A percentile compares a stretch with the other conserved stretches of the same genome.
Conservation (phyloP, 2,329 filamentous ascomycete genomes). For the Colletotrichum sp. region DNA sequence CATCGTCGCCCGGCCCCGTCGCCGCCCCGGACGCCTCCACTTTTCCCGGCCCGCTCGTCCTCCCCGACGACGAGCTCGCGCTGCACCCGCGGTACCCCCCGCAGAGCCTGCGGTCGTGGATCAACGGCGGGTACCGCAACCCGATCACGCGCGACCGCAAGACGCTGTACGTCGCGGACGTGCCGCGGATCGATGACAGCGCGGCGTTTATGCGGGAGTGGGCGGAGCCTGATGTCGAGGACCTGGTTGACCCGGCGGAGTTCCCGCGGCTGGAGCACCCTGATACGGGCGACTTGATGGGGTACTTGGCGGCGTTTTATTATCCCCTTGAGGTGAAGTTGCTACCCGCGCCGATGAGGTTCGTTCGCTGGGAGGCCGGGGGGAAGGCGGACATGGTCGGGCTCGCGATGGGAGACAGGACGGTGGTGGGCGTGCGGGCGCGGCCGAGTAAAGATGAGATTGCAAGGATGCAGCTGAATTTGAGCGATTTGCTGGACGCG, state of each 20-base stretch:
- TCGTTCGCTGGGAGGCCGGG: constrained; percentile 51
- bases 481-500: constrained; percentile 66
- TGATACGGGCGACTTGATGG: constrained; percentile 30
- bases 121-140: constrained; percentile 50
- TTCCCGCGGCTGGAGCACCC: constrained; percentile 27
- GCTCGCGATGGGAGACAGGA: constrained; percentile 40
- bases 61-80: constrained; percentile 65
- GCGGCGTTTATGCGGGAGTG: constrained; percentile 44
- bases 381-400: constrained; percentile 40
- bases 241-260: neutral
- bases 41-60: constrained; percentile 64
- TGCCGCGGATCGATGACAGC: constrained; percentile 46
- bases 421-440: constrained; percentile 56
- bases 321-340: constrained; percentile 55
- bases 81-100: constrained; percentile 54
- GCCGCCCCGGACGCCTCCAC: constrained; percentile 27
- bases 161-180: constrained; percentile 58
- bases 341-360: constrained; percentile 44
- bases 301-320: constrained; percentile 54
- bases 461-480: constrained; percentile 59
- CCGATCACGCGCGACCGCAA: constrained; percentile 47
- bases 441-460: constrained; percentile 51
- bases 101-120: constrained; percentile 60
- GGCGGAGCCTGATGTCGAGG: constrained; percentile 33
- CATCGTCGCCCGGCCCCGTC: constrained; percentile 5